These are phyloP conservation scores for Fusarium udum DNA, from an alignment of 2,329 filamentous ascomycete species.

Conservation along the genomic window DNA sequence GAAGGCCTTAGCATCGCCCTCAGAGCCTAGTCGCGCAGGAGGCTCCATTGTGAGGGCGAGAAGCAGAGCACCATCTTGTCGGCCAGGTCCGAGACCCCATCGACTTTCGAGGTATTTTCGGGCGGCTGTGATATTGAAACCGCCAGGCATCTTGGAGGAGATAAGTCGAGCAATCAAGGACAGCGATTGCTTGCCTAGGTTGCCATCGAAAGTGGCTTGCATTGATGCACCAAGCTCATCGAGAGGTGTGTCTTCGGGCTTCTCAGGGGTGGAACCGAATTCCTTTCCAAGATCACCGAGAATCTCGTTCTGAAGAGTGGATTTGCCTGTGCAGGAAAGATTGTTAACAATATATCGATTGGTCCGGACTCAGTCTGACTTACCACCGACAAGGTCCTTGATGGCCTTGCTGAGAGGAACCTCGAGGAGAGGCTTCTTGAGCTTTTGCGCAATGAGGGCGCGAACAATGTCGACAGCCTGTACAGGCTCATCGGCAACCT, in stretches of 20 bases:
- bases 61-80: constrained; percentile 90
- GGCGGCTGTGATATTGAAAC: constrained; percentile 97
- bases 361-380: constrained; percentile 49
- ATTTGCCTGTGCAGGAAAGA: constrained; percentile 75
- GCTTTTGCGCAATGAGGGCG: constrained; percentile 91
- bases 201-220: constrained; percentile 98
- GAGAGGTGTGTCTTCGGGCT: constrained; percentile 95
- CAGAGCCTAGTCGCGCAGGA: constrained; percentile 84
- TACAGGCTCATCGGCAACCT: constrained; percentile 87
- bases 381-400: constrained; percentile 97
- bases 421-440: constrained; percentile 92
- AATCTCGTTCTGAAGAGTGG: constrained; percentile 98
- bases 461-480: constrained; percentile 90
- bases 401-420: constrained; percentile 96
- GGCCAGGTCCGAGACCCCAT: constrained; percentile 86
- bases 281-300: constrained; percentile 97
- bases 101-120: constrained; percentile 94
- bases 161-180: constrained; percentile 94
- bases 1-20: constrained; percentile 91
- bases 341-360: constrained; percentile 17
- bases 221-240: constrained; percentile 95
- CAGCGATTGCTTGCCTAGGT: constrained; percentile 95
- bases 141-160: constrained; percentile 99
- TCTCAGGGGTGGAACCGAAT: constrained; percentile 97
- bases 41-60: constrained; percentile 95